Percentiles rank a stretch among this genome's conserved stretches.
These are phyloP conservation scores for Leishmania martiniquensis DNA, from an alignment of 208 protist genomes.

Conservation along the genomic window DNA sequence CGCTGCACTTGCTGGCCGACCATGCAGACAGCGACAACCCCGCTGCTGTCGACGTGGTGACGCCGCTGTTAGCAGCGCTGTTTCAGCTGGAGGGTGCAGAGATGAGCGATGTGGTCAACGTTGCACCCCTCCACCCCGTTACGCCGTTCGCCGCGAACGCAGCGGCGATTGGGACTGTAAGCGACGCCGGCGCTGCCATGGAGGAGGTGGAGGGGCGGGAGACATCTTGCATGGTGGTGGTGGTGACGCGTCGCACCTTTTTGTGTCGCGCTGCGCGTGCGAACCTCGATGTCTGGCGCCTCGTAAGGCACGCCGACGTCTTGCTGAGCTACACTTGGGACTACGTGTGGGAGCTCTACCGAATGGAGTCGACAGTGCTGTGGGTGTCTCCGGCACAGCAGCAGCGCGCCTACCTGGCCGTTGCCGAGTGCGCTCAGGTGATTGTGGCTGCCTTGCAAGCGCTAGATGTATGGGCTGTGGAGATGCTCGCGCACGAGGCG, in stretches of 20 bases:
- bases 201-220: not conserved
- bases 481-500: not conserved
- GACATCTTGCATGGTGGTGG: not conserved
- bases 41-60: not conserved
- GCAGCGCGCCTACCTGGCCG: conserved; percentile 12
- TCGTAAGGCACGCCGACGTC: conserved; percentile 9
- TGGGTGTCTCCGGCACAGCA: conserved; percentile 27
- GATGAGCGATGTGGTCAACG: not conserved
- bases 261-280: not conserved
- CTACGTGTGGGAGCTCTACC: conserved; percentile 10
- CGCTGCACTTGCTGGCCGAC: not conserved
- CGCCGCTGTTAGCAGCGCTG: not conserved
- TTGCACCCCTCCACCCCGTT: not conserved
- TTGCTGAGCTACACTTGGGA: conserved; percentile 19
- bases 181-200: not conserved
- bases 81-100: not conserved
- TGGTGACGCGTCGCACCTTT: conserved; percentile 4
- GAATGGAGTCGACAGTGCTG: conserved; percentile 17
- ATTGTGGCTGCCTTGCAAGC: conserved; percentile 16
- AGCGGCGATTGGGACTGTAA: not conserved
- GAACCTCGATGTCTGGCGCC: conserved; percentile 5
- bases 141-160: not conserved
- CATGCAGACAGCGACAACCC: not conserved
- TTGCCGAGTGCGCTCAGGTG: conserved; percentile 30
- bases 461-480: conserved; percentile 18